Evolutionary conservation across 108 stramenopile species (phyloP).

Genomic region (Fistulifera pelliculosa): DNA sequence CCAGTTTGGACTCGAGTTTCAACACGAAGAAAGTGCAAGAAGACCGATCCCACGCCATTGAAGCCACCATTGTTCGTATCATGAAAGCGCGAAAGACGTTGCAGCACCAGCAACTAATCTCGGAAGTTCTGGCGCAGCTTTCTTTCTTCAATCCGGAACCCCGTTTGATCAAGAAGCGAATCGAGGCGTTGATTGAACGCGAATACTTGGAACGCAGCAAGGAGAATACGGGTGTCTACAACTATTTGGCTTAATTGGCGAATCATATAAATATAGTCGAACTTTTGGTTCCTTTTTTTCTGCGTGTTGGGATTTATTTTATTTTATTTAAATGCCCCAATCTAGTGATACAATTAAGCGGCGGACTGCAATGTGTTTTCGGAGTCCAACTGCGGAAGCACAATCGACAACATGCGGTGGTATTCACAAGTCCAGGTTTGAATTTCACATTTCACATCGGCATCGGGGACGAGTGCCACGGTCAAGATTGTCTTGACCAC

Average conservation of each 20-base stretch:
- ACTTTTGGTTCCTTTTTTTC: too few species aligned
- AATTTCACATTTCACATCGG: too few species aligned
- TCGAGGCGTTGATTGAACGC: constrained; percentile 91
- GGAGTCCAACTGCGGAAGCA: too few species aligned
- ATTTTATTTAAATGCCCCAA: too few species aligned
- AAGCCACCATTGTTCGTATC: constrained; percentile 98
- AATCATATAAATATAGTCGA: too few species aligned
- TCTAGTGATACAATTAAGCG: too few species aligned
- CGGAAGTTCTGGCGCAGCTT: constrained; percentile 95
- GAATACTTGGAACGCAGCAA: constrained; percentile 91
- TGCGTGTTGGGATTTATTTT: too few species aligned
- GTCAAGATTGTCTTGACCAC: too few species aligned
- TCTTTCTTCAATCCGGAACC: constrained; percentile 96
- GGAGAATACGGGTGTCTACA: constrained; percentile 81
- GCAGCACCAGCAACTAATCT: constrained; percentile 91
- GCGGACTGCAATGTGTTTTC: too few species aligned
- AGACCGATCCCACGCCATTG: constrained; percentile 94
- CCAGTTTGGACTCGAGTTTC: constrained; percentile 91
- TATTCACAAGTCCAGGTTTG: too few species aligned
- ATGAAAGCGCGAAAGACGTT: constrained; percentile 99
- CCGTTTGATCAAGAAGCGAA: constrained; percentile 89
- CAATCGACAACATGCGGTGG: too few species aligned
- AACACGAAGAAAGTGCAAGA: constrained; percentile 97
- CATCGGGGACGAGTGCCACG: too few species aligned
- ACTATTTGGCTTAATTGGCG: constrained; percentile 19